Percentiles rank a stretch among this genome's conserved stretches.
These are phyloP conservation scores for Candida awuae DNA, from an alignment of 805 yeast genomes.

Conservation along the genomic window DNA sequence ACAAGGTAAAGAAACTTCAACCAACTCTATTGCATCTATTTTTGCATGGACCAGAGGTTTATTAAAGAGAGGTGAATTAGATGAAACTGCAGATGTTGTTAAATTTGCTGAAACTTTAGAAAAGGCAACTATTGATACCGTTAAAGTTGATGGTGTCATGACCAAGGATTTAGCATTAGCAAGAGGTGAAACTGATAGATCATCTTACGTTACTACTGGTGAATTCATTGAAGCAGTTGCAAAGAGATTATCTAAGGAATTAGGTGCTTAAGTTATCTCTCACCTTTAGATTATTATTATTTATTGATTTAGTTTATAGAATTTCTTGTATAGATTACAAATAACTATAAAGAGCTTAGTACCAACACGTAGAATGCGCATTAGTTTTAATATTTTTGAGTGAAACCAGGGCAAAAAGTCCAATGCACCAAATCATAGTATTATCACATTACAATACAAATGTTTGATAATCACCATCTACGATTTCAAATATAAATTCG, in stretches of 20 bases:
- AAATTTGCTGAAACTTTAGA: constrained; percentile 74
- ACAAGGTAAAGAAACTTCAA: constrained; percentile 94
- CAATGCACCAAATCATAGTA: too few relatives aligned
- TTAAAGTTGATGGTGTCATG: constrained; percentile 77
- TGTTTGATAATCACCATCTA: too few relatives aligned
- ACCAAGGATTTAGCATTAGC: constrained; percentile 94
- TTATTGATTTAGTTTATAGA: background rate
- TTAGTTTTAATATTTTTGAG: too few relatives aligned
- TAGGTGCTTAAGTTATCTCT: constrained; percentile 13
- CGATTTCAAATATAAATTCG: too few relatives aligned
- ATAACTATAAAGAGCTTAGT: too few relatives aligned
- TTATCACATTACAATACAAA: too few relatives aligned
- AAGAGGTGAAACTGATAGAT: constrained; percentile 76
- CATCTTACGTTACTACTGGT: constrained; percentile 80
- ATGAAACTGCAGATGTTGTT: constrained; percentile 76
- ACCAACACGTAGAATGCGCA: too few relatives aligned
- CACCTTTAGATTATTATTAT: background rate
- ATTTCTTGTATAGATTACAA: constrained; percentile 3
- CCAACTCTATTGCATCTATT: constrained; percentile 94
- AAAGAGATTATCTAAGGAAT: constrained; percentile 39
- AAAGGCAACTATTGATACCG: constrained; percentile 80
- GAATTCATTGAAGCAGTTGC: constrained; percentile 84
- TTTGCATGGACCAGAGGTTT: constrained; percentile 96
- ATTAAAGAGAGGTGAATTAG: constrained; percentile 85
- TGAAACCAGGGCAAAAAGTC: too few relatives aligned